phyloP scores from a whole-genome alignment of 345 rosid species.

The Punica granatum region DNA sequence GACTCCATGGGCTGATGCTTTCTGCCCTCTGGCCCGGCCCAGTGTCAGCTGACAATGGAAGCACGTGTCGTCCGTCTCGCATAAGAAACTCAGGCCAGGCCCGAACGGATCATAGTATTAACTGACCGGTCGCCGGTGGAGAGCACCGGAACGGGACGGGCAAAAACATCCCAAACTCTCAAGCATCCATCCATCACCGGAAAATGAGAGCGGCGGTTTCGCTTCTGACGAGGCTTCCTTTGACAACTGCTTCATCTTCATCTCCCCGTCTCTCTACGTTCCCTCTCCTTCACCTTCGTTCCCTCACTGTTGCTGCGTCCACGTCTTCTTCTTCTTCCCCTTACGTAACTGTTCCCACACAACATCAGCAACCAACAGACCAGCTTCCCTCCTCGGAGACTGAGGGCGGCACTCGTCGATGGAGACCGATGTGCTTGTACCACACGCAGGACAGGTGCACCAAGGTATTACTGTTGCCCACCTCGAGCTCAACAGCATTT shows the following conservation, averaged over 20 bases:
- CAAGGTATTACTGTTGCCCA: constrained; percentile 29
- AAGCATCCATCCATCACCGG: background rate
- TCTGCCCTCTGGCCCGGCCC: too few relatives aligned
- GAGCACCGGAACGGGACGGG: too few relatives aligned
- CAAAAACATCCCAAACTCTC: too few relatives aligned
- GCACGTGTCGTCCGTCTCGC: too few relatives aligned
- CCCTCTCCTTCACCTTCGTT: constrained; percentile 16
- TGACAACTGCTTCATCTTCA: background rate
- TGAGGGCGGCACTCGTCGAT: constrained; percentile 16
- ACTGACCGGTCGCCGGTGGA: too few relatives aligned
- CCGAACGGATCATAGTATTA: too few relatives aligned
- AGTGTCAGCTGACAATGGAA: too few relatives aligned
- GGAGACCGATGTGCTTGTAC: constrained; percentile 87
- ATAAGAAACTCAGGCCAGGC: too few relatives aligned
- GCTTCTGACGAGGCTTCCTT: constrained; percentile 1
- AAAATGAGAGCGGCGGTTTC: background rate
- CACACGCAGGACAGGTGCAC: constrained; percentile 76
- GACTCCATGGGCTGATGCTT: too few relatives aligned
- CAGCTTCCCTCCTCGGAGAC: background rate
- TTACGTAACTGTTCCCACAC: constrained; percentile 7
- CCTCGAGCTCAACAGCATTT: background rate
- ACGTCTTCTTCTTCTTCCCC: constrained; percentile 24
- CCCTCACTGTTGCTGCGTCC: constrained; percentile 16
- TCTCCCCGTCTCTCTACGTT: background rate
- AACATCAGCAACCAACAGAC: background rate